Conservation (phyloP, 169 alveolate species). For the Cryptosporidium ubiquitum region DNA sequence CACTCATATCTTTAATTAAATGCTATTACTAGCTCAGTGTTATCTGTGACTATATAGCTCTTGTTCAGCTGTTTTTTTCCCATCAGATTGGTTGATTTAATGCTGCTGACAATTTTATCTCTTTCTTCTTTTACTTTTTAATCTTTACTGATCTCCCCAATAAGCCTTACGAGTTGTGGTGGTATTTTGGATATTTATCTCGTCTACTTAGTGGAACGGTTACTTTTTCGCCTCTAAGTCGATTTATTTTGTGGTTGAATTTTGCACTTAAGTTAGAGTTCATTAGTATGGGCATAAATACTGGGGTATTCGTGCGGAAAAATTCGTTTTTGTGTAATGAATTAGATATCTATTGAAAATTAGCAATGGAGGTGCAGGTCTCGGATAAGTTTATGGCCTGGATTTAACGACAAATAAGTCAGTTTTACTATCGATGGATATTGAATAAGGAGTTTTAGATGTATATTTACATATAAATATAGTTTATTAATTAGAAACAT, state of each 20-base stretch:
- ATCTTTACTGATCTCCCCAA: background rate
- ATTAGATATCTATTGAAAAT: background rate
- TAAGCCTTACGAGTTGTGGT: constrained; percentile 22
- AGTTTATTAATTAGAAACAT: background rate
- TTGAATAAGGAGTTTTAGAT: background rate
- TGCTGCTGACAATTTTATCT: constrained; percentile 23
- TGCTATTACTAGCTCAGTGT: constrained; percentile 15
- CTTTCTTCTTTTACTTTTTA: background rate
- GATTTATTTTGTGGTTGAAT: background rate
- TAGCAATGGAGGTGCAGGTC: background rate
- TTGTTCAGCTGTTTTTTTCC: constrained; percentile 13
- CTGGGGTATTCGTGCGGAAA: background rate
- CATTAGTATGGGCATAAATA: background rate
- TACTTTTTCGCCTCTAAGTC: background rate
- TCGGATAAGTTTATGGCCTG: background rate
- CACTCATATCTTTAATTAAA: constrained; percentile 4
- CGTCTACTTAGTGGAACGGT: background rate
- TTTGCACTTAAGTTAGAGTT: background rate
- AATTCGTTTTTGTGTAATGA: too few species aligned
- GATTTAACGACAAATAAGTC: background rate
- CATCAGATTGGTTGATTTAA: constrained; percentile 19
- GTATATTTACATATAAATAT: background rate
- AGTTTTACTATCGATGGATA: background rate
- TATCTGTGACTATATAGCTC: constrained; percentile 5
- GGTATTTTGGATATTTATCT: constrained; percentile 13